Conservation (phyloP, 1,284 basidiomycete species). For the Malassezia obtusa region DNA sequence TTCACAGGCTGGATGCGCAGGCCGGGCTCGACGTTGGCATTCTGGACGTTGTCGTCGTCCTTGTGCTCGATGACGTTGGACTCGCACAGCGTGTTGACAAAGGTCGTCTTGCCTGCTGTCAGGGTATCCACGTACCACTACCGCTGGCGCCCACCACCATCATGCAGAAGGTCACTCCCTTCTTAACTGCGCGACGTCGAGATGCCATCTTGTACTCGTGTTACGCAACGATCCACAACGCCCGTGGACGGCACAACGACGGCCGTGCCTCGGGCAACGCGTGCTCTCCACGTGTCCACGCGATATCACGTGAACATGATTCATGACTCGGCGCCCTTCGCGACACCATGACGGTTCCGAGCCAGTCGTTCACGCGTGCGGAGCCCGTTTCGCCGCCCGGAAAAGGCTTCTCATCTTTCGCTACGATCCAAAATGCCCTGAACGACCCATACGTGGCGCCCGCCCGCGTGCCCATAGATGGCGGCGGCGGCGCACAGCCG, state of each 20-base stretch:
- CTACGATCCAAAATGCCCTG: slow-evolving; percentile 9
- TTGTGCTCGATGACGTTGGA: slow-evolving; percentile 57
- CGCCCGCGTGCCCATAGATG: not conserved
- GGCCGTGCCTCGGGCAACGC: slow-evolving; percentile 1
- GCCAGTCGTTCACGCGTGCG: slow-evolving; percentile 12
- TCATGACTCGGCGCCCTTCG: not conserved
- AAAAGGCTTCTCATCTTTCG: not conserved
- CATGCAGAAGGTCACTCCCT: slow-evolving; percentile 48
- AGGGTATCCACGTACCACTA: slow-evolving; percentile 23
- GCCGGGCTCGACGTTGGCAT: slow-evolving; percentile 86
- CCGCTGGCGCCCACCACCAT: slow-evolving; percentile 48
- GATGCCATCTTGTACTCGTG: slow-evolving; percentile 25
- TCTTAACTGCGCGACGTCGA: slow-evolving; percentile 44
- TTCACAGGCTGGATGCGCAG: slow-evolving; percentile 92
- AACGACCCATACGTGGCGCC: slow-evolving; percentile 3
- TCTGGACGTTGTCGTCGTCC: slow-evolving; percentile 70
- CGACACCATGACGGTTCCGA: not conserved
- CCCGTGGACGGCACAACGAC: slow-evolving; percentile 2
- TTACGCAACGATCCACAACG: not conserved
- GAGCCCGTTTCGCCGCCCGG: slow-evolving; percentile 1
- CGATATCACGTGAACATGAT: slow-evolving; percentile 8
- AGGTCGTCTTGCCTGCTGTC: slow-evolving; percentile 42
- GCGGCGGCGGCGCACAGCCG: not conserved
- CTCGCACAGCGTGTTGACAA: slow-evolving; percentile 49
- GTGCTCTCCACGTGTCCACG: slow-evolving; percentile 8